Base-by-base conservation (phyloP, 129 eudicot species). In the Daucus carota region DNA sequence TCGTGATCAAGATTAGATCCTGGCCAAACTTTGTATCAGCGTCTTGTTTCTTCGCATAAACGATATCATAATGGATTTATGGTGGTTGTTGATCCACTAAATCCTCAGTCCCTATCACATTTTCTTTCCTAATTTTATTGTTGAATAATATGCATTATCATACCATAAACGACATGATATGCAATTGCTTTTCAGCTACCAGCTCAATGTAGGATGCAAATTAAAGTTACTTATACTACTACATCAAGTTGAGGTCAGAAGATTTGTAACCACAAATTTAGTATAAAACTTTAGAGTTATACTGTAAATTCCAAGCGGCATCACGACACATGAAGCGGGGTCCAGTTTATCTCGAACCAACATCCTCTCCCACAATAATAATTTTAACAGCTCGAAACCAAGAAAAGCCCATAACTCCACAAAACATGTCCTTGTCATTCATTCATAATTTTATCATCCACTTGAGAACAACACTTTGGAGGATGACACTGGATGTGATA, bases 381-480 rank as follows among this genome's bases (percentile, higher is more conserved):
- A 38, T 5, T 34, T 20, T 16, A 3, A 34, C 47, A 38, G 52
- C 12, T 40, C 34, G 22, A 1, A 22, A 10, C 22, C 33, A 41
- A 70, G 41, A 70, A n/a, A 70, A 41, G 74, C 74, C 74, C 74
- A 41, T 41, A 70, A 20, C 74, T 41, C 52, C 74, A 57, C 50
- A 24, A 28, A 26, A 3, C 11, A 13, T 28, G 50, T 70, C 50
- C 34, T 11, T 16, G 22, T 41, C 33, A 70, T 40, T 40, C n/a
- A 40, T 38, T 69, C 70, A 65, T 22, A 70, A 15, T 15, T 18
- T 15, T 38, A 70, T 24, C 43, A n/a, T n/a, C 74, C 74, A 70
- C 74, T 70, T 69, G 48, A 38, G 3, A 41, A 34, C n/a, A 41
- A 34, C n/a, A 28, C 33, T 62, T 62, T 65, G 38, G 29, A 32